Base-by-base conservation (phyloP, 306 rosid species). In the Amphicarpaea edgeworthii region DNA sequence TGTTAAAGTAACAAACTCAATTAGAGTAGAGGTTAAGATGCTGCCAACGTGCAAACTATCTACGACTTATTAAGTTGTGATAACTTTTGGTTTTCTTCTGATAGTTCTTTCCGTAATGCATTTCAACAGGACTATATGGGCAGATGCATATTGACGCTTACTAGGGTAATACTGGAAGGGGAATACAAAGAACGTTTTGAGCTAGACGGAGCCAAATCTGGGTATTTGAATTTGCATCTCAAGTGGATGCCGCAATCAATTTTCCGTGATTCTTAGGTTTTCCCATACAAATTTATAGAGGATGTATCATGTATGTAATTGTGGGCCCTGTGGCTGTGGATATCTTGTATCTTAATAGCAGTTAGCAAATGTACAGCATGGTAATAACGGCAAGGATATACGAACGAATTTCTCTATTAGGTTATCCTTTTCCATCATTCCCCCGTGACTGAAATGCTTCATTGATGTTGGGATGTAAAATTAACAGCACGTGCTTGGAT, bases 231-330 rank as follows among this genome's bases (percentile, higher is more conserved):
- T 53, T 63, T 95, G 86, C 86, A 88, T 70, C 97, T 95, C 70
- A 95, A 89, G 87, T 95, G 99, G 99, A 76, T 84, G 89, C 93
- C 99, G 0, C 99, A 89, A 71, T 85, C 99, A 34, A 86, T 95
- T 76, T 90, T 84, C 78, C 95, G 99, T 0, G 99, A 95, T 77
- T 68, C 93, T 59, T 89, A 82, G 86, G 45, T 63, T 60, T 76
- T 30, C 37, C 61, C 12, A 12, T 11, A 14, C 3, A 51, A 42
- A 37, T 51, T 54, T 30, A 14, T 43, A 75, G 84, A 66, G 76
- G 46, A 26, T 73, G 67, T 43, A 68, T 50, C n/a, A n/a, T n/a
- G n/a, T n/a, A n/a, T n/a, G n/a, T n/a, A n/a, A n/a, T n/a, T n/a
- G n/a, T n/a, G n/a, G n/a, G n/a, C n/a, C n/a, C 68, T 69, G 77